Base-by-base conservation (phyloP, 1,139 yeast genomes). In the Kurtzmaniella quercitrusa region DNA sequence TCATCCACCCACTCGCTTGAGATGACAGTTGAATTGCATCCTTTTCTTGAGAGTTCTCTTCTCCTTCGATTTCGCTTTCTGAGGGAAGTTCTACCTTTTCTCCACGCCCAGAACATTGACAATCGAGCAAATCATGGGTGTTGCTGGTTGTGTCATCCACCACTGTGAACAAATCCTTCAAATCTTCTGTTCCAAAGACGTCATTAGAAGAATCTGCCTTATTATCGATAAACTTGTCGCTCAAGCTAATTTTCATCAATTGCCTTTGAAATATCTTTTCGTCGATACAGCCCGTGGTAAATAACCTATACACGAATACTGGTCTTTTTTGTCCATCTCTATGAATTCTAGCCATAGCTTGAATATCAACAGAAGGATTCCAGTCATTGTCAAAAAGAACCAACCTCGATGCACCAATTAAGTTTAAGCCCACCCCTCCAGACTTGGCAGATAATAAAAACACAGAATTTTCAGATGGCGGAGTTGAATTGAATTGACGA, bases 231-330 rank as follows among this genome's bases (percentile, higher is more conserved):
- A 93, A 85, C 50, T 82, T 82, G 48, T 85, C 85, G 41, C 96
- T 87, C 43, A 93, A 64, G 44, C 85, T 91, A 47, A 72, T 81
- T 60, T 94, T 93, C 73, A 89, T 83, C 46, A 90, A 68, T 58
- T 93, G 98, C n/a, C 99, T 72, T 61, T 93, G 98, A 50, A 86
- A 83, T 5, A 93, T 90, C 65, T 93, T 93, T 58, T 93, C 99
- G 59, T 93, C 99, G 39, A 93, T 87, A 47, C 91, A 82, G 0
- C 98, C 98, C 0, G 95, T 80, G 0, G 91, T 84, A 41, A 85
- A 66, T n/a, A 93, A 62, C 50, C 98, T 73, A 58, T 93, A 94
- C 24, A 93, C 83, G 57, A 68, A 85, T 9, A 91, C 95, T 0
- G 90, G 91, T 42, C 66, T 75, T 43, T 65, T 75, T 59, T 93